phyloP scores from a whole-genome alignment of 176 grass and related monocot genomes.

The Saccharum spontaneum region DNA sequence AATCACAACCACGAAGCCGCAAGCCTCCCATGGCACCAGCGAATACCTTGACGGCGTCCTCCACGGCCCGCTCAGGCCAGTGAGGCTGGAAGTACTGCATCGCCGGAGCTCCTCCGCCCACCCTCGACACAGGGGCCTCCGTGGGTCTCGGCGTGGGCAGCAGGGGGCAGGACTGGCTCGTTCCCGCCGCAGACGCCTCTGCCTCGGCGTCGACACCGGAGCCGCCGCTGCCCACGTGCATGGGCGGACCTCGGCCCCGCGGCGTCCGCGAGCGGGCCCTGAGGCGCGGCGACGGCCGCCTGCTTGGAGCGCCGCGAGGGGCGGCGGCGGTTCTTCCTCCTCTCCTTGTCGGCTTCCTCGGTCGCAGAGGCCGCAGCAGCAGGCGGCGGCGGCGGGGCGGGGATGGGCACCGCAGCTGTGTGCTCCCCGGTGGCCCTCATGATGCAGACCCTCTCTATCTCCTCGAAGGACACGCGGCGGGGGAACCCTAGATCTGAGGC shows the following conservation, averaged over 20 bases:
- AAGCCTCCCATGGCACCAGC: not conserved
- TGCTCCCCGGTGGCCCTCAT: conserved; percentile 63
- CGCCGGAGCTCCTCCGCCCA: not conserved
- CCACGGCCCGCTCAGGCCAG: conserved; percentile 60
- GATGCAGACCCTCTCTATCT: not conserved
- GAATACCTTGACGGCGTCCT: conserved; percentile 77
- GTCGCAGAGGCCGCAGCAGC: not conserved
- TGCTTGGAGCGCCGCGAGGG: conserved; percentile 58
- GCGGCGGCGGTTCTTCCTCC: conserved; percentile 54
- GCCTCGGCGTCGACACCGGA: conserved; percentile 15
- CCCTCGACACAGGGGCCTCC: not conserved
- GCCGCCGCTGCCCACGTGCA: conserved; percentile 27
- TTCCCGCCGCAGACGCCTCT: conserved; percentile 29
- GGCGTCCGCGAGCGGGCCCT: conserved; percentile 31
- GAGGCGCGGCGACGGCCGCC: not conserved
- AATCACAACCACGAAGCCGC: not conserved
- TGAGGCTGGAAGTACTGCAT: conserved; percentile 67
- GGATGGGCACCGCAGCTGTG: conserved; percentile 20
- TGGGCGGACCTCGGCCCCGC: conserved; percentile 46
- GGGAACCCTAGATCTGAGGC: conserved; percentile 72
- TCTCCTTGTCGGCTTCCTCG: conserved; percentile 69
- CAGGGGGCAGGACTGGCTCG: conserved; percentile 57
- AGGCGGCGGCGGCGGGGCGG: not conserved
- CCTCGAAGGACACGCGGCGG: not conserved
- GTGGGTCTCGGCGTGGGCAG: conserved; percentile 34